phyloP scores from a whole-genome alignment of 495 filamentous ascomycete genomes.

The Baudoinia panamericana region DNA sequence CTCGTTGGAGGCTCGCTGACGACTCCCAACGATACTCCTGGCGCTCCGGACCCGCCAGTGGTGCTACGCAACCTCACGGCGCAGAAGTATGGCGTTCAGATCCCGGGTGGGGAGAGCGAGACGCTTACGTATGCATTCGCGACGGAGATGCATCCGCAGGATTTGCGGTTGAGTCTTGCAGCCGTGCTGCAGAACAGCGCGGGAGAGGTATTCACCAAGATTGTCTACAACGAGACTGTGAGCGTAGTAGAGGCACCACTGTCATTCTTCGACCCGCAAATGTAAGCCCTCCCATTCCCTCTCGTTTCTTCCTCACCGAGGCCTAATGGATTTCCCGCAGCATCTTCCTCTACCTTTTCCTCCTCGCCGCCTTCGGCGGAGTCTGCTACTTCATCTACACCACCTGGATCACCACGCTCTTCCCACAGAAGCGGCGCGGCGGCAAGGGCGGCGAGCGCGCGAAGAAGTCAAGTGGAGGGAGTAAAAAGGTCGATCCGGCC shows the following conservation, averaged over 20 bases:
- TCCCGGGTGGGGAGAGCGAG: conserved; percentile 66
- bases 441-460: conserved; percentile 48
- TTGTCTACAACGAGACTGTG: conserved; percentile 77
- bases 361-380: conserved; percentile 59
- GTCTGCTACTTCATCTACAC: conserved; percentile 93
- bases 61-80: conserved; percentile 76
- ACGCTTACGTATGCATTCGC: conserved; percentile 70
- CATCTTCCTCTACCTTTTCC: conserved; percentile 95
- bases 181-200: conserved; percentile 56
- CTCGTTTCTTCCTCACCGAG: conserved; percentile 1
- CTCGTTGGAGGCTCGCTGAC: conserved; percentile 69
- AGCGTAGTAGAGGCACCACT: conserved; percentile 83
- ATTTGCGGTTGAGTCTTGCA: conserved; percentile 65
- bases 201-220: conserved; percentile 56
- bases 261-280: conserved; percentile 90
- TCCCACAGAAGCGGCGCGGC: conserved; percentile 72
- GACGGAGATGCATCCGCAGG: conserved; percentile 87
- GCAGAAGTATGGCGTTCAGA: conserved; percentile 55
- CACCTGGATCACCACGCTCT: conserved; percentile 92
- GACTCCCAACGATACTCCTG: conserved; percentile 32
- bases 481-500: conserved; percentile 51
- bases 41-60: conserved; percentile 38
- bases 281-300: too few species aligned
- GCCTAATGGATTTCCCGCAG: conserved; percentile 33
- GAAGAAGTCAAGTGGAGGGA: conserved; percentile 41